Evolutionary conservation across 192 early-diverging fungal genomes (phyloP).

Genomic region (Backusella parvicylindrica): DNA sequence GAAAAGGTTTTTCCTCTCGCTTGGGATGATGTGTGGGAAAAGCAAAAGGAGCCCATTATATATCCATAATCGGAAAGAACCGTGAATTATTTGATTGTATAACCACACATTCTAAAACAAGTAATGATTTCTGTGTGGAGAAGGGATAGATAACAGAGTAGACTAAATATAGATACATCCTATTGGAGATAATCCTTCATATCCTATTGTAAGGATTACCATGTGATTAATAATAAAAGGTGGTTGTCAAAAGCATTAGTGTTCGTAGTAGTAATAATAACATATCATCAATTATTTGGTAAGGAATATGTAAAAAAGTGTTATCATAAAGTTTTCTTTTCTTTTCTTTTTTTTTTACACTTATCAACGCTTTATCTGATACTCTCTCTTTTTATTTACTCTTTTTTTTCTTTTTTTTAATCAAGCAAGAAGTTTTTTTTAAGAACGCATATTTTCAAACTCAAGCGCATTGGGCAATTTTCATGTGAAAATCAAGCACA

Average conservation of each 20-base stretch:
- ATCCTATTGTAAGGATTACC: neutral
- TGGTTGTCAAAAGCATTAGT: neutral
- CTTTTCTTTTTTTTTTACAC: too few relatives aligned
- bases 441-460: neutral
- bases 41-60: neutral
- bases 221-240: neutral
- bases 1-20: neutral
- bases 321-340: neutral
- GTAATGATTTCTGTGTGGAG: conserved; percentile 3
- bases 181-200: neutral
- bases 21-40: neutral
- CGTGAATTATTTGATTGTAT: neutral
- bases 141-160: neutral
- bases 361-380: neutral
- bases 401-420: neutral
- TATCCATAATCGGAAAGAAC: conserved; percentile 5
- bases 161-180: neutral
- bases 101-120: neutral
- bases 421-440: neutral
- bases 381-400: neutral
- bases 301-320: neutral
- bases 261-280: neutral
- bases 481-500: conserved; percentile 1
- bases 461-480: neutral
- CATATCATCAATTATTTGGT: neutral